Conservation (phyloP, 176 grass and related monocot species). For the Oryza officinalis region DNA sequence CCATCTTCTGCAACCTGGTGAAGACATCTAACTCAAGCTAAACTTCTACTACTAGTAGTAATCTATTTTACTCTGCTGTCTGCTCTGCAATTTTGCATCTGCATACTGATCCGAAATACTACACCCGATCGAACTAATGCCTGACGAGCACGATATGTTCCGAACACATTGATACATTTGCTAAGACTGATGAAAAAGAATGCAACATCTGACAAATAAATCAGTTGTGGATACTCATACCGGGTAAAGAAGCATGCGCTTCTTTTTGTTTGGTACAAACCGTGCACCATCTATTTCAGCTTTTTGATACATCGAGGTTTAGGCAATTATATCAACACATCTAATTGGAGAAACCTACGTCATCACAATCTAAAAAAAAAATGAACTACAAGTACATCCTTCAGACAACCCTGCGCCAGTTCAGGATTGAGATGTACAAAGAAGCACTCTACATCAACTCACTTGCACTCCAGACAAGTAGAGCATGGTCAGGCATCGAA, state of each 20-base stretch:
- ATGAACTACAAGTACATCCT: slow-evolving; percentile 13
- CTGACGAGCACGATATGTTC: background rate
- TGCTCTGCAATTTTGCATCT: background rate
- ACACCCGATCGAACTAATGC: background rate
- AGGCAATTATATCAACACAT: background rate
- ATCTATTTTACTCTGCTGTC: background rate
- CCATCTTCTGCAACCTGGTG: background rate
- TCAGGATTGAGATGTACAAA: background rate
- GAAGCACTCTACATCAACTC: background rate
- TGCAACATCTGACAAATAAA: background rate
- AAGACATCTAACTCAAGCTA: background rate
- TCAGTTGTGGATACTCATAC: background rate
- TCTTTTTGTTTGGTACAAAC: slow-evolving; percentile 17
- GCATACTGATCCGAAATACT: background rate
- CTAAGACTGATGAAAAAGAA: background rate
- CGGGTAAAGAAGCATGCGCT: background rate
- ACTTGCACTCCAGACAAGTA: background rate
- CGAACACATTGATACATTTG: background rate
- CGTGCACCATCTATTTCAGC: background rate
- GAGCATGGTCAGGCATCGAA: slow-evolving; percentile 51
- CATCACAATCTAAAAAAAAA: slow-evolving; percentile 24
- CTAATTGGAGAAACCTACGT: slow-evolving; percentile 22
- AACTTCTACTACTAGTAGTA: background rate
- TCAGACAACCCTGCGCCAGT: background rate
- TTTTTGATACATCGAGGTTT: background rate